Evolutionary conservation across 352 stramenopile genomes (phyloP), one percentile per base, ranked within the genome.

Genomic region (Phytopythium chamaehyphon): DNA sequence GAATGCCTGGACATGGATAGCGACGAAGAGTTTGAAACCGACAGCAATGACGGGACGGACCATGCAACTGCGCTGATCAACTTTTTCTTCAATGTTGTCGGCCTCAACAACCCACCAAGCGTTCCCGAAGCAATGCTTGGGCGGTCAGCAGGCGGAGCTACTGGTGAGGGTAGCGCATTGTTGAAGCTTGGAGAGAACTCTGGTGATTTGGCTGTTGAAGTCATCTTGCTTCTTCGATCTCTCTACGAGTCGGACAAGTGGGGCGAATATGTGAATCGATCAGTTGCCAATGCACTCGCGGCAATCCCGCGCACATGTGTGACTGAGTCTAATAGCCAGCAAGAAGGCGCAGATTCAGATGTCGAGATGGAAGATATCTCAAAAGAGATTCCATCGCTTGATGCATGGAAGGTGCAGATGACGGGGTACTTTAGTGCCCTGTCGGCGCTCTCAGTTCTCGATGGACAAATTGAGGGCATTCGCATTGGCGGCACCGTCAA

Each of bases 301-400:
- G 64, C 58, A 2, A 74, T 92, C 22, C 74, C 78, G 19, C 47
- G 56, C 36, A 57, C 48, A 14, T 85, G 71, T 43, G 44, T 83
- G 22, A 83, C 63, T 2, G 68, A 84, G 39, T 31, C 57, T 47
- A 55, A 57, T 36, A 23, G 43, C 11, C 26, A 22, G 15, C 14
- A 39, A 14, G 31, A 68, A 44, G 62, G 50, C 6, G 57, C 61
- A 0, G 83, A 94, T 48, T 73, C 73, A 1, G 83, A 94, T 61
- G 79, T 93, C 14, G 85, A 93, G 49, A 92, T 92, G 81, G 85
- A 93, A 63, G 85, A 95, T 22, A 76, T 79, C 39, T 80, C 69
- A 16, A 69, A 74, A 12, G 76, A 87, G 15, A 53, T 73, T 2
- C 83, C 81, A 1, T 81, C 74, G 15, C 47, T 88, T 2, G 63